Evolutionary conservation across 2,329 filamentous ascomycete genomes (phyloP), one percentile per base, ranked within the genome.

Genomic region (Ophiosphaerella narmari): DNA sequence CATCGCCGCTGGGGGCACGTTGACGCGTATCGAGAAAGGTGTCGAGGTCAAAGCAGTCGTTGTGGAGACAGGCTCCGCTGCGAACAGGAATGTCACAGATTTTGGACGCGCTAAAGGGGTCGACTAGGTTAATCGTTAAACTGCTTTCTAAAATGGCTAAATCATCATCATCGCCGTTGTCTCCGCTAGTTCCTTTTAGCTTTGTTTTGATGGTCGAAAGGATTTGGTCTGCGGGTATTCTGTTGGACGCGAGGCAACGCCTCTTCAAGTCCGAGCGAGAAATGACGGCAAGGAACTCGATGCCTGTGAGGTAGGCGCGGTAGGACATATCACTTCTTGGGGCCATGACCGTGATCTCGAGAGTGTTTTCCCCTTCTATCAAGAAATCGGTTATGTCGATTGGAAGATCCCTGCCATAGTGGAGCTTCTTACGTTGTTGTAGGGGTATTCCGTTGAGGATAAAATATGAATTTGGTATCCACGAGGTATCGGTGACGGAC

Each of bases 1-100:
- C 56, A 33, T 66, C 55, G 12, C 58, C 60, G 13, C 62, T 60
- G 12, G 7, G 7, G 6, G 26, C 26, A 7, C 55, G 50, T 11
- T 46, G 52, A 36, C 54, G 71, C 35, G 59, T 77, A 12, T 78
- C 72, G 7, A 99, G 81, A 77, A 90, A 97, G 1, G 84, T 92
- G 16, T 88, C 82, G 7, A 97, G 83, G 68, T 97, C 93, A 67
- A 97, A 97, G 67, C 91, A 96, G 67, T 97, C 90, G 32, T 87
- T 77, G 67, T 99, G 93, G 21, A 77, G 77, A 70, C 94, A 99
- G 3, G 71, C 62, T 7, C 65, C 75, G 23, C 90, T 86, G 24
- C 92, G 86, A 2, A 87, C 90, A 1, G 94, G 93, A 0, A 81
- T 79, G 5, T 82, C 77, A 67, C 89, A 91, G 9, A 94, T 73